Evolutionary conservation across 768 basidiomycete genomes (phyloP).

Genomic region (Sutorius australiensis): DNA sequence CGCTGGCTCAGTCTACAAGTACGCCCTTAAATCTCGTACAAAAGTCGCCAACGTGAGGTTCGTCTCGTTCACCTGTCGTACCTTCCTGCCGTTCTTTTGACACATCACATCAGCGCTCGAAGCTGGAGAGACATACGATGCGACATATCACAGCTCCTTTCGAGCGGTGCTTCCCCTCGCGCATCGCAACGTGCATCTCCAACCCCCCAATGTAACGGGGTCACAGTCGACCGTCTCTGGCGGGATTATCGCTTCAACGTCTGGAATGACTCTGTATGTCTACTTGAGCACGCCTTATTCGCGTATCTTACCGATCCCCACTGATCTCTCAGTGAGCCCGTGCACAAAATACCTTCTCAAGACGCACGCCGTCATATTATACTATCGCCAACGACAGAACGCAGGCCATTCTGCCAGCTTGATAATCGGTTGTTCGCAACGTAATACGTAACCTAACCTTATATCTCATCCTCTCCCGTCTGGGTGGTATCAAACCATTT

Average conservation of each 20-base stretch:
- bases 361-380: slow-evolving; percentile 25
- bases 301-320: slow-evolving; percentile 6
- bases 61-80: slow-evolving; percentile 21
- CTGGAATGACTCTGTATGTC: slow-evolving; percentile 49
- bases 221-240: slow-evolving; percentile 65
- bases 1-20: slow-evolving; percentile 64
- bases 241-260: slow-evolving; percentile 62
- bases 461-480: slow-evolving; percentile 18
- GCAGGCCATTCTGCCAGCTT: slow-evolving; percentile 28
- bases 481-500: slow-evolving; percentile 6
- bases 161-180: slow-evolving; percentile 33
- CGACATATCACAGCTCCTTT: slow-evolving; percentile 58
- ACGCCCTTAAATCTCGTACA: slow-evolving; percentile 61
- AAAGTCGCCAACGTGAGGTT: slow-evolving; percentile 71
- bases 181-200: slow-evolving; percentile 32
- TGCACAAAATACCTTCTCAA: slow-evolving; percentile 22
- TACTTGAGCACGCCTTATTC: background rate
- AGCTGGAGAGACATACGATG: slow-evolving; percentile 65
- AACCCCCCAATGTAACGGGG: slow-evolving; percentile 43
- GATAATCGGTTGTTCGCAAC: slow-evolving; percentile 26
- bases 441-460: slow-evolving; percentile 32
- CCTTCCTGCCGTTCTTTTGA: slow-evolving; percentile 2
- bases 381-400: slow-evolving; percentile 25
- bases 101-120: slow-evolving; percentile 43
- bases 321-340: slow-evolving; percentile 19